These are phyloP conservation scores for Rhodotorula sp. DNA, from an alignment of 1,284 basidiomycete species.

Conservation along the genomic window DNA sequence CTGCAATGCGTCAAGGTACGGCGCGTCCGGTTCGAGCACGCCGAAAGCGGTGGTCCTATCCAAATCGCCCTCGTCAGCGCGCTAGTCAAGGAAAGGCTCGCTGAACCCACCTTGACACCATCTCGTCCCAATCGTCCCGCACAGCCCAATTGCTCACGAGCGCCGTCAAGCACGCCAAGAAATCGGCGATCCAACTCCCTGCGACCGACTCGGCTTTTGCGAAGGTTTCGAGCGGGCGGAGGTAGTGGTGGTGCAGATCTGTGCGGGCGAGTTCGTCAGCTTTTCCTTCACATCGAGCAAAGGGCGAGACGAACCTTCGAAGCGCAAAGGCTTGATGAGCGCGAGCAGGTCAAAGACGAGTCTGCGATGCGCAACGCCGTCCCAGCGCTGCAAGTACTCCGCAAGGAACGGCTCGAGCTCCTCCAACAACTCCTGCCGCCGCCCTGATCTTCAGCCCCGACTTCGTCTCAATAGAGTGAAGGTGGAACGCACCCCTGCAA, in stretches of 20 bases:
- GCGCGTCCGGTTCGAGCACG: neutral
- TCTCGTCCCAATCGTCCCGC: conserved; percentile 11
- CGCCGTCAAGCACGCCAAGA: neutral
- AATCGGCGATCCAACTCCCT: neutral
- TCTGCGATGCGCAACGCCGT: neutral
- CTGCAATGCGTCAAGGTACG: conserved; percentile 11
- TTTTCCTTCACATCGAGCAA: accelerated
- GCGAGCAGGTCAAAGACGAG: conserved; percentile 15
- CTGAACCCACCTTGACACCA: neutral
- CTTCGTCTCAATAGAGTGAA: too few species aligned
- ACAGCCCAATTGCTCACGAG: conserved; percentile 6
- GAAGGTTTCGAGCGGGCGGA: neutral
- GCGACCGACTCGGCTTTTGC: neutral
- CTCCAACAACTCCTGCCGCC: conserved; percentile 18
- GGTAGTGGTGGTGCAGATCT: conserved; percentile 1
- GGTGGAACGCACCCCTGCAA: conserved; percentile 10
- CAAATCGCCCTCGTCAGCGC: neutral
- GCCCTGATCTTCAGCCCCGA: neutral
- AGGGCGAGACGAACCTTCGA: neutral
- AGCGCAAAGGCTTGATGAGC: conserved; percentile 11
- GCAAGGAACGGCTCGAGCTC: conserved; percentile 7
- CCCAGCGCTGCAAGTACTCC: conserved; percentile 4
- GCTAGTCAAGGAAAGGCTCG: too few species aligned
- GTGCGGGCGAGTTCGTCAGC: neutral
- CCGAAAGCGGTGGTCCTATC: conserved; percentile 1